Percentiles rank a stretch among this genome's conserved stretches.
Conservation (phyloP, 495 filamentous ascomycete genomes). For the Penicillium steckii region DNA sequence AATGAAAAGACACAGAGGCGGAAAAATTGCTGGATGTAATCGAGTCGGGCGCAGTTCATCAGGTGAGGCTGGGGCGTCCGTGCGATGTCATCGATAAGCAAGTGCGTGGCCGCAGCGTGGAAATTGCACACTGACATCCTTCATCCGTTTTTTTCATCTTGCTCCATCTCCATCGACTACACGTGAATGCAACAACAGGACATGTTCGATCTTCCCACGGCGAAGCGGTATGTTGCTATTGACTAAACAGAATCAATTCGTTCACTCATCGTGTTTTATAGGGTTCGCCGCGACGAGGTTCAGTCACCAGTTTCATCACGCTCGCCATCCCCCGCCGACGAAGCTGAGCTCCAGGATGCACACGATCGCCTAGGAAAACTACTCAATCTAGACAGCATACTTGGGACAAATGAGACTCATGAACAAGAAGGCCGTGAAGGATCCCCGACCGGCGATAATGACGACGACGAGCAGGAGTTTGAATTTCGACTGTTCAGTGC, state of each 20-base stretch:
- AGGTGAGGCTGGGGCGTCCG: conserved; percentile 24
- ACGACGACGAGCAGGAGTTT: conserved; percentile 48
- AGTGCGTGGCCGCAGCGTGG: conserved; percentile 30
- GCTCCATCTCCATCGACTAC: background rate
- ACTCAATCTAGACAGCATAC: conserved; percentile 35
- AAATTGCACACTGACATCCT: background rate
- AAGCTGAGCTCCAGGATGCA: conserved; percentile 32
- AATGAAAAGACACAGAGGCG: conserved; percentile 12
- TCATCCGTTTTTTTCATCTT: conserved; percentile 6
- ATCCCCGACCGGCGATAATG: conserved; percentile 6
- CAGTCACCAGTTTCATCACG: conserved; percentile 33
- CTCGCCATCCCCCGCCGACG: conserved; percentile 32
- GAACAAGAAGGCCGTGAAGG: conserved; percentile 2
- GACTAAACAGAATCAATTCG: background rate
- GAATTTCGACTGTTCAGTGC: conserved; percentile 48
- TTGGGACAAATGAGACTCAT: conserved; percentile 1
- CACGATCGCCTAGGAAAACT: conserved; percentile 39
- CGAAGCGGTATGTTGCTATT: conserved; percentile 35
- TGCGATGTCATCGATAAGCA: conserved; percentile 30
- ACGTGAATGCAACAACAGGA: conserved; percentile 1
- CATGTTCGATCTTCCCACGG: conserved; percentile 45
- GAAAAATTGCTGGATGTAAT: conserved; percentile 3
- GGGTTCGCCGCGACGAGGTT: conserved; percentile 45
- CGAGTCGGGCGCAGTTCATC: conserved; percentile 3
- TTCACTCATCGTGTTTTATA: conserved; percentile 12